Conservation (phyloP, 2,329 filamentous ascomycete species). For the Penicillium sp. region DNA sequence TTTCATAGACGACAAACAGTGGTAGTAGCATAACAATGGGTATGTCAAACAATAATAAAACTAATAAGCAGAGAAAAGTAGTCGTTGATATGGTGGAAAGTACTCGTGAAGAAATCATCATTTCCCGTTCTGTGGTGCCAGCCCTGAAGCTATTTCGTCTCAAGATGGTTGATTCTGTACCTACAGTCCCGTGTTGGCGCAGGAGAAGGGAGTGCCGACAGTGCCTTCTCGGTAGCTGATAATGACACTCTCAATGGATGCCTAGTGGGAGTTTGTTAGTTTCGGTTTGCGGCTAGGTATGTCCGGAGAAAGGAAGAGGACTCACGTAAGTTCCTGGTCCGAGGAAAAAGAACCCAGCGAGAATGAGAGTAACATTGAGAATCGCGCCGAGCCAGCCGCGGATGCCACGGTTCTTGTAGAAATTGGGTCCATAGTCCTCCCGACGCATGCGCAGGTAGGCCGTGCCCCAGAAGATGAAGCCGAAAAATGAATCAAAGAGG, state of each 20-base stretch:
- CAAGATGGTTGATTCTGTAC: too few relatives aligned
- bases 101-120: too few relatives aligned
- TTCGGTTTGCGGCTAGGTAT: too few relatives aligned
- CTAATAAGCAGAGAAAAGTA: too few relatives aligned
- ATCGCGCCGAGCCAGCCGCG: constrained; percentile 37
- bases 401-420: constrained; percentile 36
- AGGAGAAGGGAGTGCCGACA: constrained; percentile 67
- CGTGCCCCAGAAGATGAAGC: constrained; percentile 74
- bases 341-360: constrained; percentile 71
- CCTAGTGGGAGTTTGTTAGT: constrained; percentile 25
- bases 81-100: too few relatives aligned
- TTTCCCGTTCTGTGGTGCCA: too few relatives aligned
- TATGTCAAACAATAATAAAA: too few relatives aligned
- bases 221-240: constrained; percentile 57
- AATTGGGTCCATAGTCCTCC: constrained; percentile 34
- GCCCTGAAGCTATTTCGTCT: too few relatives aligned
- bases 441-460: constrained; percentile 40
- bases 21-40: too few relatives aligned
- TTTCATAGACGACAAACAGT: too few relatives aligned
- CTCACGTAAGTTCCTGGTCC: constrained; percentile 67
- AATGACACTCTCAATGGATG: constrained; percentile 44
- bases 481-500: constrained; percentile 69
- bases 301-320: constrained; percentile 27
- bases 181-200: constrained; percentile 45
- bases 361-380: constrained; percentile 64